Percentiles rank a stretch among this genome's conserved stretches.
These are phyloP conservation scores for Biancaea sappan DNA, from an alignment of 306 rosid species.

Conservation along the genomic window DNA sequence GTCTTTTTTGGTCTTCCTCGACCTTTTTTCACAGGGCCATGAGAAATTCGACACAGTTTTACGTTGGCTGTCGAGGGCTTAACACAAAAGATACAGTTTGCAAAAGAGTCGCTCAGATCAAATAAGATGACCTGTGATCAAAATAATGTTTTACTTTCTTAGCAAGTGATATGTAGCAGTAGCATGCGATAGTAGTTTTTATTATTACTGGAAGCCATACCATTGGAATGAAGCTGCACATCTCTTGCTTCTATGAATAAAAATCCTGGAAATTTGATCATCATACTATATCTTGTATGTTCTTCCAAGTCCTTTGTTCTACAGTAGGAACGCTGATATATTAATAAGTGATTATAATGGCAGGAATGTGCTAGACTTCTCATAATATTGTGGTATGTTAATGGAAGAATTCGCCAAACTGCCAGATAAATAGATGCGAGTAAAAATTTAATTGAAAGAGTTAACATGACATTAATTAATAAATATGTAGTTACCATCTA, in stretches of 20 bases:
- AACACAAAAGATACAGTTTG: too few species aligned
- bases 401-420: neutral
- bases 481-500: neutral
- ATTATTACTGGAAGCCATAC: neutral
- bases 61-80: too few species aligned
- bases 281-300: neutral
- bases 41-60: too few species aligned
- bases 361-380: neutral
- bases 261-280: neutral
- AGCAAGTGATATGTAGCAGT: neutral
- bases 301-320: neutral
- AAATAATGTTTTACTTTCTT: neutral
- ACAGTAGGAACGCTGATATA: neutral
- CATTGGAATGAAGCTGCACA: neutral
- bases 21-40: too few species aligned
- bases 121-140: neutral
- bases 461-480: conserved; percentile 8
- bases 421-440: neutral
- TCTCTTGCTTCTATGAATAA: neutral
- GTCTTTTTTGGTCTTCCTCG: too few species aligned
- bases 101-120: too few species aligned
- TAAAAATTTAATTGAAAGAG: neutral
- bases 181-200: neutral
- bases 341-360: neutral
- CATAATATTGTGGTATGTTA: neutral